Percentiles rank a stretch among this genome's conserved stretches.
These are phyloP conservation scores for Tolypocladium album DNA, from an alignment of 2,329 filamentous ascomycete genomes.

Conservation along the genomic window DNA sequence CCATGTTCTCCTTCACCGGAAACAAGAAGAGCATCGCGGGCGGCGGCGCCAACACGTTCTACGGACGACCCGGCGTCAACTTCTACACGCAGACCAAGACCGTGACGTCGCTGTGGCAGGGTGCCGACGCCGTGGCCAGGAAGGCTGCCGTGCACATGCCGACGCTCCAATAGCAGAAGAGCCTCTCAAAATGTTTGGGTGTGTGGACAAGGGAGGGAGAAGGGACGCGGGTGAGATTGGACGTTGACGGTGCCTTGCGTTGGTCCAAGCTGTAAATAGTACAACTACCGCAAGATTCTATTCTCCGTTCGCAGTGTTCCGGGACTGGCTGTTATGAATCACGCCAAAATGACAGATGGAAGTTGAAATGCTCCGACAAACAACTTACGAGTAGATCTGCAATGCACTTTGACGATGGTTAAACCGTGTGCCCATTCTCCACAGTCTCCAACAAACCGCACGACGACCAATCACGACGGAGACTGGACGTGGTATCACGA, in stretches of 20 bases:
- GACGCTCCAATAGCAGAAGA: constrained; percentile 24
- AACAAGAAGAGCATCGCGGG: constrained; percentile 89
- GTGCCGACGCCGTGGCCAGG: constrained; percentile 71
- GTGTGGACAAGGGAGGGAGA: background rate
- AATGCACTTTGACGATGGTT: too few species aligned
- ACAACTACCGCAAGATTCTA: background rate
- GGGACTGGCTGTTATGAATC: background rate
- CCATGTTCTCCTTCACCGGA: constrained; percentile 63
- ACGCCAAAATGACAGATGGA: background rate
- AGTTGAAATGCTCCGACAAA: background rate
- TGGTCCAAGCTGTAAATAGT: background rate
- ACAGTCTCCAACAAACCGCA: too few species aligned
- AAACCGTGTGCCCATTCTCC: too few species aligned
- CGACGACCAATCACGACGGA: too few species aligned
- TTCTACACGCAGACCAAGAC: constrained; percentile 99
- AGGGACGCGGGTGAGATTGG: background rate
- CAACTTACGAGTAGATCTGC: too few species aligned
- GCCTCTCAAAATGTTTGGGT: background rate
- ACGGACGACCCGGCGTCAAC: constrained; percentile 81
- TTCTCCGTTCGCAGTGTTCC: background rate
- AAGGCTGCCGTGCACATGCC: constrained; percentile 90
- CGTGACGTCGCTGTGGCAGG: constrained; percentile 84
- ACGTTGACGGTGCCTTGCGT: background rate
- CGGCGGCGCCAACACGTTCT: constrained; percentile 87
- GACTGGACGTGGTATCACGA: too few species aligned